phyloP scores from a whole-genome alignment of 495 filamentous ascomycete species.

The Xylaria grammica region DNA sequence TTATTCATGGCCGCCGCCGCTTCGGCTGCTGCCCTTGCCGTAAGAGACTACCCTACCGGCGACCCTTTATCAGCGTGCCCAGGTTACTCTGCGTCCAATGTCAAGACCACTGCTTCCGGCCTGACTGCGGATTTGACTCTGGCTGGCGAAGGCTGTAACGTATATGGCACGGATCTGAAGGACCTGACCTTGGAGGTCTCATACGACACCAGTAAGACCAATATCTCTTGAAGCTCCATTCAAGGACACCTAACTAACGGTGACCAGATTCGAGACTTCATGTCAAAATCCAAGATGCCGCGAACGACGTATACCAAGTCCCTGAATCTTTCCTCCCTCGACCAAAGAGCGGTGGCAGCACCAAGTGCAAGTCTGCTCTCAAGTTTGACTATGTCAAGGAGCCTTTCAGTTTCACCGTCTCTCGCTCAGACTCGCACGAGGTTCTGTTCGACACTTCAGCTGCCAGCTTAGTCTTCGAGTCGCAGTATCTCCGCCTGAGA shows the following conservation, averaged over 20 bases:
- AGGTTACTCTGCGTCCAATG: conserved; percentile 73
- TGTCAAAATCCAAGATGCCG: conserved; percentile 79
- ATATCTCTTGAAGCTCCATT: conserved; percentile 16
- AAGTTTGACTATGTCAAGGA: conserved; percentile 68
- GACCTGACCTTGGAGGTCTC: conserved; percentile 72
- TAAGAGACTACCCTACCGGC: conserved; percentile 31
- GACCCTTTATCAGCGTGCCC: conserved; percentile 58
- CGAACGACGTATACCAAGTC: conserved; percentile 79
- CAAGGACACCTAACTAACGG: conserved; percentile 20
- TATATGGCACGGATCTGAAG: conserved; percentile 71
- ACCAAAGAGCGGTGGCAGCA: conserved; percentile 45
- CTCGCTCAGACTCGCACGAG: conserved; percentile 64
- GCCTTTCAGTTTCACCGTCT: conserved; percentile 81
- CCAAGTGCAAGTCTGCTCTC: conserved; percentile 51
- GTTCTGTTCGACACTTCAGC: conserved; percentile 81
- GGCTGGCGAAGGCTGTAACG: conserved; percentile 70
- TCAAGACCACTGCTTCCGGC: conserved; percentile 55
- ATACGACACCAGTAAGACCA: conserved; percentile 71
- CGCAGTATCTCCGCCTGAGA: conserved; percentile 73
- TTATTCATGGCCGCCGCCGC: conserved; percentile 34
- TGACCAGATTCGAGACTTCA: conserved; percentile 74
- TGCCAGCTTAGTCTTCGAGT: conserved; percentile 74
- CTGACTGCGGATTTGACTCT: conserved; percentile 70
- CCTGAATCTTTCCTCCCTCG: conserved; percentile 73
- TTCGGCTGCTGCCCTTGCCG: conserved; percentile 33